Evolutionary conservation across 768 basidiomycete species (phyloP), one percentile per base, ranked within the genome.

Genomic region (Leccinum variicolor): DNA sequence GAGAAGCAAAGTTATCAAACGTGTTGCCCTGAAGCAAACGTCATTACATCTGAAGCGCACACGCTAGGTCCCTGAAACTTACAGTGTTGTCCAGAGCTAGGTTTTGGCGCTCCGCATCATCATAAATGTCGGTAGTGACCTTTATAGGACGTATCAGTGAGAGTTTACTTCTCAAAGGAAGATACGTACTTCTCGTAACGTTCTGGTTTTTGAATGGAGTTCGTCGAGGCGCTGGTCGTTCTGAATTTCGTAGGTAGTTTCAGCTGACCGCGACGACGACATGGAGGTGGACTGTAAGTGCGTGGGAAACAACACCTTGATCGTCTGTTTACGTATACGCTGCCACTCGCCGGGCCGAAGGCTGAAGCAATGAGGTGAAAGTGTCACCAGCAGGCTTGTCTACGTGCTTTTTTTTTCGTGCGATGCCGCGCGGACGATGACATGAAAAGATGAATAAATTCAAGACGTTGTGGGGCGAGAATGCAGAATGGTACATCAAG

Each of bases 51-150:
- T 6, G 10, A 41, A 3, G 49, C 15, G 33, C 50, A 39, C 7
- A 52, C 15, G 19, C 14, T 54, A n/a, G 7, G 29, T 7, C 39
- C n/a, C 26, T 41, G 13, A 19, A 25, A 70, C 86, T 60, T 58
- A 91, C 91, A 3, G 90, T 85, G 39, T 87, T 83, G 64, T 94
- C 90, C 25, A 94, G 76, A 54, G 87, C 82, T 3, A 81, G 67
- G 65, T 94, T 93, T 74, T 94, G 92, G 10, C 86, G 76, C 73
- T 94, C 92, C 1, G 87, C 87, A 65, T 94, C 92, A 59, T 84
- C 82, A 68, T 94, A 80, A 39, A 94, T 92, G 74, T 94, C 92
- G 3, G 84, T 89, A 13, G 92, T 94, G n/a, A 94, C 80, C 91
- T 94, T 48, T 19, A 39, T 31, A 28, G 29, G 11, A 31, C 6